These are phyloP conservation scores for Rauvolfia tetraphylla DNA, from an alignment of 257 asterid species.

Conservation along the genomic window DNA sequence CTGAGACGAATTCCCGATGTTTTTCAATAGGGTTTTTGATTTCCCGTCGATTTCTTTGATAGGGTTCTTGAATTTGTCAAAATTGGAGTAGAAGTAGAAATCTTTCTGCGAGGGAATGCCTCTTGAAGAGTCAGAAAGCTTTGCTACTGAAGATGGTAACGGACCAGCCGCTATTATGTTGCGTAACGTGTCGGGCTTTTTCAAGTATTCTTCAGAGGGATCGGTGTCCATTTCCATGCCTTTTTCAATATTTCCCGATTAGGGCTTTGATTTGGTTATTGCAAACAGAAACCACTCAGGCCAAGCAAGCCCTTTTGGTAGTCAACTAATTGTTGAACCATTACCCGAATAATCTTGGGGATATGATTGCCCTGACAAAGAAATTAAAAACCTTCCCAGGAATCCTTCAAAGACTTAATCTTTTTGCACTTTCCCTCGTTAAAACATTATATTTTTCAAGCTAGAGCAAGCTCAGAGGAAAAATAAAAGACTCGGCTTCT, in stretches of 20 bases:
- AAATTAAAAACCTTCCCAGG: not conserved
- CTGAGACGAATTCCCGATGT: constrained; percentile 52
- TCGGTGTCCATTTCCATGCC: constrained; percentile 57
- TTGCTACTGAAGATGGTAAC: constrained; percentile 50
- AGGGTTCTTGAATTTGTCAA: constrained; percentile 63
- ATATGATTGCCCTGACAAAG: not conserved
- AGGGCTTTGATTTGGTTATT: not conserved
- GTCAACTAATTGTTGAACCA: not conserved
- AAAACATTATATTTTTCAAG: not conserved
- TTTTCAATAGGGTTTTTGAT: constrained; percentile 42
- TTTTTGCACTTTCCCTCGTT: not conserved
- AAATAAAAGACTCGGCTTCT: not conserved
- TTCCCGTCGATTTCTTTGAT: constrained; percentile 44
- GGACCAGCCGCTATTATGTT: constrained; percentile 43
- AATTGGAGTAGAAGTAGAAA: constrained; percentile 85
- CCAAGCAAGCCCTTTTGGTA: not conserved
- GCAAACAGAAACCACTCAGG: not conserved
- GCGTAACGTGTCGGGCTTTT: constrained; percentile 39
- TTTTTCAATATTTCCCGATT: too few relatives aligned
- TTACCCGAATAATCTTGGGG: not conserved
- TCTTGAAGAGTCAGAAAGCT: constrained; percentile 78
- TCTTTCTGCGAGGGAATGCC: constrained; percentile 67
- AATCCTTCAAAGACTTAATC: not conserved
- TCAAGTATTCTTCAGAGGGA: constrained; percentile 38
- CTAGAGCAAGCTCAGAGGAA: not conserved